phyloP scores from a whole-genome alignment of 352 stramenopile genomes.

The Globisporangium mamillatum region DNA sequence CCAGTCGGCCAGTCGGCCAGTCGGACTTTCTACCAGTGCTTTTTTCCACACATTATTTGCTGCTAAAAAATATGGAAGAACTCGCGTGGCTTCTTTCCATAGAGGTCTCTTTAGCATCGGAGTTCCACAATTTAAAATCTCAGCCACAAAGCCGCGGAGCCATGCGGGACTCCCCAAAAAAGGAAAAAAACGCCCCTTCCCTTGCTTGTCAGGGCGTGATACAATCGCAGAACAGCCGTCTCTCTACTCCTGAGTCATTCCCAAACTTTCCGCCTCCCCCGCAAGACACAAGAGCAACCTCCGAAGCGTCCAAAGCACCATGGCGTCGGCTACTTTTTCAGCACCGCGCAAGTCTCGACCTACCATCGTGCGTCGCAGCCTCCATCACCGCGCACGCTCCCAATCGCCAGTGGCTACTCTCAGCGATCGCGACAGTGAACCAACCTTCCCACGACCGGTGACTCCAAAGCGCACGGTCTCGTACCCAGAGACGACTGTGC shows the following conservation, averaged over 20 bases:
- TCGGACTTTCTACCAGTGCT: too few species aligned
- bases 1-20: too few species aligned
- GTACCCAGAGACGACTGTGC: background rate
- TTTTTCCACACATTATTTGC: too few species aligned
- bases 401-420: background rate
- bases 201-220: background rate
- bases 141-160: too few species aligned
- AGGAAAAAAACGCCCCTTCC: background rate
- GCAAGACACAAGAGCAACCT: background rate
- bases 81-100: background rate
- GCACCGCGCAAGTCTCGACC: background rate
- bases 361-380: background rate
- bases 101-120: too few species aligned
- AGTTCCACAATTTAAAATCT: too few species aligned
- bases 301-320: background rate
- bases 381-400: background rate
- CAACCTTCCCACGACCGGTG: background rate
- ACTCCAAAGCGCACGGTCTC: background rate
- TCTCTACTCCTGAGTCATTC: background rate
- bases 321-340: background rate
- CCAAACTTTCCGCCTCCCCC: background rate
- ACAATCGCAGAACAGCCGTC: background rate
- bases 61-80: background rate
- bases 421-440: background rate
- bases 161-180: background rate